phyloP scores from a whole-genome alignment of 805 yeast species.

The Metschnikowia santaceciliae region DNA sequence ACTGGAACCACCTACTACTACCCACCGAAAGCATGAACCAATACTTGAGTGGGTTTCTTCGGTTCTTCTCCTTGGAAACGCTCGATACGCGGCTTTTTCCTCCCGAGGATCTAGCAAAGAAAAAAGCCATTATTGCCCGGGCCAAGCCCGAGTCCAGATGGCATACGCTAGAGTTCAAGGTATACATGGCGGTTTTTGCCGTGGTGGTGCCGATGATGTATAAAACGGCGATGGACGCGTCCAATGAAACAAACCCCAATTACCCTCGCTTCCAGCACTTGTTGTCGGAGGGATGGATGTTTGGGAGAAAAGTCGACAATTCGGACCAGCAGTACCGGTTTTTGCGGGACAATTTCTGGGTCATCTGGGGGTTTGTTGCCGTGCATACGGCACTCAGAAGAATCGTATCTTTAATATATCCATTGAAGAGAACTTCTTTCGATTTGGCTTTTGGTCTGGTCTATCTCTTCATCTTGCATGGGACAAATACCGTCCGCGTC shows the following conservation, averaged over 20 bases:
- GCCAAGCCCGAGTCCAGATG: constrained; percentile 56
- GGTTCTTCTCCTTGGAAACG: constrained; percentile 48
- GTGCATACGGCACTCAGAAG: constrained; percentile 54
- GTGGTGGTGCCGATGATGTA: constrained; percentile 80
- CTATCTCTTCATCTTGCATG: constrained; percentile 74
- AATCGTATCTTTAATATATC: constrained; percentile 16
- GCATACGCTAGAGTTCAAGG: constrained; percentile 69
- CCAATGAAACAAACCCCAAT: constrained; percentile 70
- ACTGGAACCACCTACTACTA: background rate
- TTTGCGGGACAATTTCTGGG: constrained; percentile 74
- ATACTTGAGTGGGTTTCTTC: constrained; percentile 15
- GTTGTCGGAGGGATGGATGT: constrained; percentile 80
- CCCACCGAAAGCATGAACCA: constrained; percentile 3
- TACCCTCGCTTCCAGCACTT: constrained; percentile 58
- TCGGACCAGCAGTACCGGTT: constrained; percentile 87
- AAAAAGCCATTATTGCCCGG: constrained; percentile 27
- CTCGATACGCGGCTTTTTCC: constrained; percentile 50
- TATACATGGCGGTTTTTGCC: constrained; percentile 61
- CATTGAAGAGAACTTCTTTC: constrained; percentile 49
- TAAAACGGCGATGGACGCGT: constrained; percentile 76
- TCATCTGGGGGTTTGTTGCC: constrained; percentile 51
- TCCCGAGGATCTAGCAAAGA: constrained; percentile 29
- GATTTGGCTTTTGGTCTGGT: constrained; percentile 70
- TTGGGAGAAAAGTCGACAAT: constrained; percentile 88
- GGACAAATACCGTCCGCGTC: constrained; percentile 64